Conservation (phyloP, 2,329 filamentous ascomycete genomes). For the Alternaria dauci region DNA sequence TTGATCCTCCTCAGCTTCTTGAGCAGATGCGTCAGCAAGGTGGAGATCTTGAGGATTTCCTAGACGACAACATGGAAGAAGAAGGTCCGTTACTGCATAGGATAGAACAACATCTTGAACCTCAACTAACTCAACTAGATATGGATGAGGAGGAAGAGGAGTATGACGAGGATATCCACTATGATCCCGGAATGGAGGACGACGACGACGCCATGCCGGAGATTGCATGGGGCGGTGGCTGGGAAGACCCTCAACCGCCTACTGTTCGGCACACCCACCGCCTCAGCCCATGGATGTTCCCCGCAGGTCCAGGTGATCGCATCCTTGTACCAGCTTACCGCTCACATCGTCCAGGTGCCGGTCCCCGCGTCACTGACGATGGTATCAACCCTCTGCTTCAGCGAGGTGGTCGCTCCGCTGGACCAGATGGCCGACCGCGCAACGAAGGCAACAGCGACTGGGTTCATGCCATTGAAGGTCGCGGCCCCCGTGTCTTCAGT, state of each 20-base stretch:
- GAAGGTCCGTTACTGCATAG: constrained; percentile 61
- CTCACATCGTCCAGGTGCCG: constrained; percentile 62
- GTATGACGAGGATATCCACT: constrained; percentile 70
- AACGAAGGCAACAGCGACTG: constrained; percentile 60
- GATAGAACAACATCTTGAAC: constrained; percentile 6
- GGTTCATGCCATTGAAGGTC: constrained; percentile 61
- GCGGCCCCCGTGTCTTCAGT: constrained; percentile 55
- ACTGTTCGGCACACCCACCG: constrained; percentile 60
- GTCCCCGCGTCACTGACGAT: constrained; percentile 73
- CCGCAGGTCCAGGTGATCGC: constrained; percentile 60
- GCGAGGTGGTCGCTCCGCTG: constrained; percentile 57
- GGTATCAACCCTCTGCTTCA: constrained; percentile 87
- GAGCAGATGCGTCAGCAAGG: constrained; percentile 50
- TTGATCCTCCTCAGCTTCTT: constrained; percentile 50
- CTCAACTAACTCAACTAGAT: constrained; percentile 52
- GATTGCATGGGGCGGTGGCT: constrained; percentile 62
- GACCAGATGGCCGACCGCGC: constrained; percentile 33
- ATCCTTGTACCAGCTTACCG: constrained; percentile 57
- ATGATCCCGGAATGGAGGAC: constrained; percentile 60
- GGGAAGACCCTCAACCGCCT: constrained; percentile 55
- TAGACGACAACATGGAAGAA: constrained; percentile 67
- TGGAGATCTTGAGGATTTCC: constrained; percentile 61
- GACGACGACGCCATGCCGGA: constrained; percentile 54
- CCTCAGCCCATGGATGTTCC: constrained; percentile 67
- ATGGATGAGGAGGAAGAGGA: constrained; percentile 73